Base-by-base conservation (phyloP, 495 filamentous ascomycete species). In the Penicillium manginii region DNA sequence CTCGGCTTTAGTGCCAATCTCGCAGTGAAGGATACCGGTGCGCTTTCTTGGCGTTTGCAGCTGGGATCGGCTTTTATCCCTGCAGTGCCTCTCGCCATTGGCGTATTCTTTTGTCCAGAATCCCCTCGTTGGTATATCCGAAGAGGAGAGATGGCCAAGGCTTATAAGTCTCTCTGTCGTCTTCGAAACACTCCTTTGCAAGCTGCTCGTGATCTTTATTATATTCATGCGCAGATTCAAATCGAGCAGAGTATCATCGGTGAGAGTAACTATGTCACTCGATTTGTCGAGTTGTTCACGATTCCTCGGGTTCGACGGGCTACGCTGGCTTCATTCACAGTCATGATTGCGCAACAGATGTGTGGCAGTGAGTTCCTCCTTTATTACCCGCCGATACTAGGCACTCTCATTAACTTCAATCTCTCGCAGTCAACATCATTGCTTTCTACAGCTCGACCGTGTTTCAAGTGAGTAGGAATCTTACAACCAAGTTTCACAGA, bases 281-380 rank as follows among this genome's bases (percentile, higher is more conserved):
- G 87, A 12, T 82, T 89, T 53, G 51, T 80, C 37, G 83, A 91
- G 57, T 72, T 89, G 9, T 90, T 91, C 63, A 85, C 84, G 11
- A 84, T 90, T 56, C 87, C 87, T 15, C 85, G 87, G 31, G 74
- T 89, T 50, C 81, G 87, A 37, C 83, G 88, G 54, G 86, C 88
- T 11, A 89, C 83, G 22, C 77, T 85, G 23, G 88, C 87, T 33
- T 85, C 83, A 0, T 80, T 77, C 55, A 77, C 81, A 1, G 87
- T 91, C 52, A 91, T 91, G 84, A 81, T 90, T 61, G 86, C 84
- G 9, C 89, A 94, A 76, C 91, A 96, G 74, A 91, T 96, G 87
- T 94, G 91, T 68, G 90, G 90, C 59, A 90, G 76, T 67, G 75
- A 71, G 62, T 59, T n/a, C 10, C 42, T n/a, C 18, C 14, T 29